A percentile compares a stretch with the other conserved stretches of the same genome.
Conservation (phyloP, 1,284 basidiomycete genomes). For the Ustilago loliicola region DNA sequence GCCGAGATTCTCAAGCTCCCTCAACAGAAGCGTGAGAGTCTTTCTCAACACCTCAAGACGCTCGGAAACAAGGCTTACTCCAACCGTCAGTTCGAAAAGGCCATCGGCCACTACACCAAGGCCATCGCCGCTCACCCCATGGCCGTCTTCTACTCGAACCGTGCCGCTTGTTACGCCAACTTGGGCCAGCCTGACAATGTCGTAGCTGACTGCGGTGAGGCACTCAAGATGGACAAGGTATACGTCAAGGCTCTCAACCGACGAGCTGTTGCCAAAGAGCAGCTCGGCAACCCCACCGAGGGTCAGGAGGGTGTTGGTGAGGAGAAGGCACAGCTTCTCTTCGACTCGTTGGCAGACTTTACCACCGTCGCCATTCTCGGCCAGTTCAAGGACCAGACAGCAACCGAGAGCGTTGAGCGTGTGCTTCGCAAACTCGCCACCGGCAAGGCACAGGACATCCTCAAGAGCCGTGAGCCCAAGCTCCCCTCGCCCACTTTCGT, state of each 20-base stretch:
- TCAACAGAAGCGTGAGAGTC: constrained; percentile 74
- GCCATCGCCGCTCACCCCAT: constrained; percentile 84
- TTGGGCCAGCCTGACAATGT: constrained; percentile 85
- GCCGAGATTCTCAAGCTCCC: constrained; percentile 63
- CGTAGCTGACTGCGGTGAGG: constrained; percentile 90
- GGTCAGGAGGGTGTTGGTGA: constrained; percentile 72
- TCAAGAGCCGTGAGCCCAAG: constrained; percentile 82
- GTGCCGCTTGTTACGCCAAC: constrained; percentile 97
- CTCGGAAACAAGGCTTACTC: constrained; percentile 91
- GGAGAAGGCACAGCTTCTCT: constrained; percentile 55
- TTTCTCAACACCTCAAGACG: constrained; percentile 85
- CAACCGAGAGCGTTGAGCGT: constrained; percentile 87
- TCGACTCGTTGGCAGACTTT: constrained; percentile 77
- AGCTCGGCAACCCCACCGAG: constrained; percentile 80
- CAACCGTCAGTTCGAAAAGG: constrained; percentile 80
- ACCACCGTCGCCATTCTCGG: constrained; percentile 95
- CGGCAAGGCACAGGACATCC: constrained; percentile 80
- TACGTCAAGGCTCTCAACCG: constrained; percentile 98
- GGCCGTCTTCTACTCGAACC: constrained; percentile 96
- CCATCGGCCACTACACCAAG: constrained; percentile 88
- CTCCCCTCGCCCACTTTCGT: constrained; percentile 94
- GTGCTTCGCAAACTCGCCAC: constrained; percentile 87
- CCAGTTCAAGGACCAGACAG: constrained; percentile 85
- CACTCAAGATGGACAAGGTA: constrained; percentile 84
- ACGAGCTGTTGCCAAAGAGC: constrained; percentile 87